These are phyloP conservation scores for Phytophthora colocasiae DNA, from an alignment of 352 stramenopile genomes.

Conservation along the genomic window DNA sequence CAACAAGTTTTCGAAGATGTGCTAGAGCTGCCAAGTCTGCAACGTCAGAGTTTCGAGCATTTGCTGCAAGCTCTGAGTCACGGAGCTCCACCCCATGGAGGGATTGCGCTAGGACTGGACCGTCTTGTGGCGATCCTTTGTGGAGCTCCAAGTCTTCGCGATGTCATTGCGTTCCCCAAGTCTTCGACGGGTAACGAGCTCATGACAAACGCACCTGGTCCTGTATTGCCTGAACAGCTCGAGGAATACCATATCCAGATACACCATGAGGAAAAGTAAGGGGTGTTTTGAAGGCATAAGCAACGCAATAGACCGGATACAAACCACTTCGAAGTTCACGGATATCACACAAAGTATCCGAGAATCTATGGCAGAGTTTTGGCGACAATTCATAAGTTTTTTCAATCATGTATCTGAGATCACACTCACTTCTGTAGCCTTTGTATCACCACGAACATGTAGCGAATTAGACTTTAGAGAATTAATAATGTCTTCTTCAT, in stretches of 20 bases:
- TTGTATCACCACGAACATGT: too few relatives aligned
- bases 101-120: conserved; percentile 88
- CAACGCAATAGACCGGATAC: conserved; percentile 14
- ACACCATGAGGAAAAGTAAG: conserved; percentile 37
- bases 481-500: too few relatives aligned
- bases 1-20: conserved; percentile 82
- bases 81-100: conserved; percentile 83
- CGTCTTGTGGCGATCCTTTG: conserved; percentile 87
- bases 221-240: conserved; percentile 71
- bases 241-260: conserved; percentile 84
- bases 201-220: conserved; percentile 82
- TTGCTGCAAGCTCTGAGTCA: conserved; percentile 81
- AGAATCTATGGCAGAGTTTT: too few relatives aligned
- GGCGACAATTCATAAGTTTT: too few relatives aligned
- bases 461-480: too few relatives aligned
- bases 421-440: too few relatives aligned
- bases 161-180: conserved; percentile 94
- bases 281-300: neutral
- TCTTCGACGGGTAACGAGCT: conserved; percentile 88
- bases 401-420: too few relatives aligned
- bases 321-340: too few relatives aligned
- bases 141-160: conserved; percentile 75
- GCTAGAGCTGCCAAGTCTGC: conserved; percentile 66
- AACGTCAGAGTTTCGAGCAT: conserved; percentile 86
- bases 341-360: too few relatives aligned